Evolutionary conservation across 306 rosid genomes (phyloP).

Genomic region (Senna siamea): DNA sequence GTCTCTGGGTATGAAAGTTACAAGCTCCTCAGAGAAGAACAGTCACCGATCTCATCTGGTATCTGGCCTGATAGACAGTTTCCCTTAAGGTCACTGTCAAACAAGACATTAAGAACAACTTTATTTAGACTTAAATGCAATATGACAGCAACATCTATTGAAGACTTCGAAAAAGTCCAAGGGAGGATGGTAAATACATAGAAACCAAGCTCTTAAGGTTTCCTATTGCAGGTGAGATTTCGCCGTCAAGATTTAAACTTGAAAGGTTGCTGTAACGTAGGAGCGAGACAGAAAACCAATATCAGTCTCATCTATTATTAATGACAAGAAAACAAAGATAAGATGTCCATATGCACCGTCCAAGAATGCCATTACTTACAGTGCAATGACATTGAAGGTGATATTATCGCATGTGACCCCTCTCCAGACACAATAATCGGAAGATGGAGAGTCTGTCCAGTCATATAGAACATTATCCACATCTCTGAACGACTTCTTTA

Average conservation of each 20-base stretch:
- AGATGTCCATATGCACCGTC: neutral
- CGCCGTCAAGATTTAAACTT: conserved; percentile 86
- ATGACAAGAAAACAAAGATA: neutral
- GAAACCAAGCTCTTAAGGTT: conserved; percentile 70
- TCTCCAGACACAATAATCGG: conserved; percentile 94
- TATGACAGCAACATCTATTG: neutral
- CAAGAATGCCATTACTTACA: conserved; percentile 60
- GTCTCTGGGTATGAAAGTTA: conserved; percentile 42
- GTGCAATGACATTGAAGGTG: conserved; percentile 80
- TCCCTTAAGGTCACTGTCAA: conserved; percentile 77
- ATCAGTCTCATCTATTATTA: neutral
- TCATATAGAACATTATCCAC: conserved; percentile 89
- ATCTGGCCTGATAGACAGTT: conserved; percentile 91
- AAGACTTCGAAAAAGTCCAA: conserved; percentile 1
- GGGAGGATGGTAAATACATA: conserved; percentile 49
- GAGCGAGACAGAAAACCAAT: conserved; percentile 9
- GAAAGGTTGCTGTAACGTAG: conserved; percentile 74
- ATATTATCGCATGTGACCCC: conserved; percentile 87
- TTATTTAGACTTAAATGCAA: neutral
- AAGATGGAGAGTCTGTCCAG: conserved; percentile 81
- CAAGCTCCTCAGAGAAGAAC: conserved; percentile 71
- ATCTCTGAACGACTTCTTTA: conserved; percentile 91
- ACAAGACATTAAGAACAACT: conserved; percentile 8
- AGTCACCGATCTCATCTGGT: conserved; percentile 99
- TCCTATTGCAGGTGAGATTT: conserved; percentile 89